Conservation (phyloP, 208 protist species). For the Wallacemonas sp. region DNA sequence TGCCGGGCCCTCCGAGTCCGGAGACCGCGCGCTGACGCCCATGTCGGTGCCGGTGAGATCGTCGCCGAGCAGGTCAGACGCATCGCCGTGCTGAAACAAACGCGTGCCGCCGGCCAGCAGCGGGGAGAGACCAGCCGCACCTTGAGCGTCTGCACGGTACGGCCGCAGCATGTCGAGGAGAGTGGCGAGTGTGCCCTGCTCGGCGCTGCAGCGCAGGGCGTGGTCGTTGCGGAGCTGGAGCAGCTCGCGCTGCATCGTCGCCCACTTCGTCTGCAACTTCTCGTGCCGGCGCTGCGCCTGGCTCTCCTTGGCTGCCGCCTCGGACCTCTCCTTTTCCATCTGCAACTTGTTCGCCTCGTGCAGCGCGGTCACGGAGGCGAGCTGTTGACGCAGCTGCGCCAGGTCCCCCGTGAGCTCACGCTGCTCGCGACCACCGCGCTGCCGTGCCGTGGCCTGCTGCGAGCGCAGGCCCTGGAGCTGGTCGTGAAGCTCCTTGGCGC, state of each 20-base stretch:
- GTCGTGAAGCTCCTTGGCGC: slow-evolving; percentile 23
- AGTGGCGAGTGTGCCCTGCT: slow-evolving; percentile 27
- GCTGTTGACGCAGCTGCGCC: slow-evolving; percentile 7
- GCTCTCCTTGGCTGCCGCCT: slow-evolving; percentile 20
- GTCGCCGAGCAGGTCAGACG: slow-evolving; percentile 18
- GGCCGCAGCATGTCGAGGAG: slow-evolving; percentile 27
- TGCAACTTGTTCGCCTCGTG: slow-evolving; percentile 27
- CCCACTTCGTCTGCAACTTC: slow-evolving; percentile 16
- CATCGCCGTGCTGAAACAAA: slow-evolving; percentile 10
- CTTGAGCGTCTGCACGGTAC: not conserved
- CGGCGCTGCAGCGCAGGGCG: slow-evolving; percentile 22
- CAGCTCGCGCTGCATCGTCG: slow-evolving; percentile 8
- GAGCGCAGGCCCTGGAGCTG: slow-evolving; percentile 35
- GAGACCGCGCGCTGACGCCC: too few relatives aligned
- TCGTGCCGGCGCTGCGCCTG: slow-evolving; percentile 13
- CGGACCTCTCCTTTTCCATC: slow-evolving; percentile 30
- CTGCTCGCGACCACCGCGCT: slow-evolving; percentile 28
- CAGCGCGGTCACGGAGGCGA: slow-evolving; percentile 18
- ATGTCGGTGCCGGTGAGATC: not conserved
- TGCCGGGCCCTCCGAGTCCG: too few relatives aligned
- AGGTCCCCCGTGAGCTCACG: slow-evolving; percentile 17
- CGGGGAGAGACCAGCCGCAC: not conserved
- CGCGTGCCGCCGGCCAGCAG: not conserved
- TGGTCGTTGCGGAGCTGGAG: slow-evolving; percentile 23
- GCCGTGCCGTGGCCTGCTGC: slow-evolving; percentile 22